Percentiles rank a stretch among this genome's conserved stretches.
Conservation (phyloP, 331 rosid species). For the Quercus lobata region DNA sequence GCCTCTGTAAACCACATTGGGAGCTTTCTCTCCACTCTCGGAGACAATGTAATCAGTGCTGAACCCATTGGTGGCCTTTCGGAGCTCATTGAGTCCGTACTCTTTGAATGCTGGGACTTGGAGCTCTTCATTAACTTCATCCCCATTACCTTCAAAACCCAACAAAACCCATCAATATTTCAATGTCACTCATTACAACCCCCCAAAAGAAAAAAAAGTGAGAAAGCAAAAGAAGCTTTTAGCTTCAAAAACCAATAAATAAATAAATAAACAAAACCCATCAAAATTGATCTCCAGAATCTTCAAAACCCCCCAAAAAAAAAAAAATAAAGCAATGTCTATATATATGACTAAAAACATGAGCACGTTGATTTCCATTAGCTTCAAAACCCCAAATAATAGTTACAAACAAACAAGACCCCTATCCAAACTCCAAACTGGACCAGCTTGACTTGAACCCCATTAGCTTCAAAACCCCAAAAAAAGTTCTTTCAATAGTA, state of each 20-base stretch:
- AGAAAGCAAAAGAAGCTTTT: background rate
- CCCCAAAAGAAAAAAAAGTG: background rate
- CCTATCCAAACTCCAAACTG: no score
- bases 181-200: background rate
- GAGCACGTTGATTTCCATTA: background rate
- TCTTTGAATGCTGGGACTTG: slow-evolving; percentile 56
- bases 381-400: background rate
- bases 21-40: slow-evolving; percentile 85
- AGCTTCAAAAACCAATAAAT: background rate
- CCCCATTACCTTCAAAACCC: slow-evolving; percentile 50
- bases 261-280: background rate
- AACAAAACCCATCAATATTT: background rate
- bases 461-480: background rate
- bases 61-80: slow-evolving; percentile 72
- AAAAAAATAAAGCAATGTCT: background rate
- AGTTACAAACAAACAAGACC: background rate
- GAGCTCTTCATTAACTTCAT: slow-evolving; percentile 37
- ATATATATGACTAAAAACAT: background rate
- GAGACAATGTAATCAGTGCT: slow-evolving; percentile 60
- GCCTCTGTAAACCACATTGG: slow-evolving; percentile 72
- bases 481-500: background rate
- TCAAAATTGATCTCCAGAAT: no score
- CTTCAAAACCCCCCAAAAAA: background rate
- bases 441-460: slow-evolving; percentile 1
- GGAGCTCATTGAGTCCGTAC: slow-evolving; percentile 50